Base-by-base conservation (phyloP, 2,329 filamentous ascomycete species). In the Sclerotinia sclerotiorum region DNA sequence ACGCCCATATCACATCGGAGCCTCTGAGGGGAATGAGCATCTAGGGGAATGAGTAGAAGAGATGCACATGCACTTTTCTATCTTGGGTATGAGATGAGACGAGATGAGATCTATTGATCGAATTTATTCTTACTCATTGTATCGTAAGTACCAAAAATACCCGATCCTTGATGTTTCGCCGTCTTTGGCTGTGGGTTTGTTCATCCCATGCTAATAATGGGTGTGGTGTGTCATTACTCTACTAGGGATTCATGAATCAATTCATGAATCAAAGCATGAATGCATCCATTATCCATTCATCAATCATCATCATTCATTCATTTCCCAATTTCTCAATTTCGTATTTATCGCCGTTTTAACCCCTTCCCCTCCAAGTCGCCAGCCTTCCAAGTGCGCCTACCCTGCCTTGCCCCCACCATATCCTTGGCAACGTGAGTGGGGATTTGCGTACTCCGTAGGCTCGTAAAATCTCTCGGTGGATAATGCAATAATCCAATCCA, bases 391-490 rank as follows among this genome's bases (percentile, higher is more conserved):
- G 13, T 35, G 21, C 29, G n/a, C 44, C 19, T 51, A 54, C 62
- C 21, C 27, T 48, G 19, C 42, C 27, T 61, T 61, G 27, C 19
- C 39, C 19, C 39, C 32, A 48, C 24, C 7, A 27, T n/a, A 67
- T 17, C 64, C 54, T 67, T 60, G 64, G 64, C 64, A 60, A 44
- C 27, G 21, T 39, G 44, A 48, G 64, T 66, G 64, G 64, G 19
- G 42, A 60, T 48, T 15, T 46, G 15, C 42, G 5, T 60, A 32
- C n/a, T n/a, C n/a, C n/a, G n/a, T n/a, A n/a, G 29, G 7, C 17
- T 56, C 49, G 63, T 65, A 51, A 52, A 35, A 65, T 39, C 54
- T 42, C 54, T 24, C 15, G 4, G 32, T 57, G 55, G 55, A 10
- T 35, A 8, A 35, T 35, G 35, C 35, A 35, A 35, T 35, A 35